A percentile compares a stretch with the other conserved stretches of the same genome.
Conservation (phyloP, 331 rosid species). For the Cucumis variabilis region DNA sequence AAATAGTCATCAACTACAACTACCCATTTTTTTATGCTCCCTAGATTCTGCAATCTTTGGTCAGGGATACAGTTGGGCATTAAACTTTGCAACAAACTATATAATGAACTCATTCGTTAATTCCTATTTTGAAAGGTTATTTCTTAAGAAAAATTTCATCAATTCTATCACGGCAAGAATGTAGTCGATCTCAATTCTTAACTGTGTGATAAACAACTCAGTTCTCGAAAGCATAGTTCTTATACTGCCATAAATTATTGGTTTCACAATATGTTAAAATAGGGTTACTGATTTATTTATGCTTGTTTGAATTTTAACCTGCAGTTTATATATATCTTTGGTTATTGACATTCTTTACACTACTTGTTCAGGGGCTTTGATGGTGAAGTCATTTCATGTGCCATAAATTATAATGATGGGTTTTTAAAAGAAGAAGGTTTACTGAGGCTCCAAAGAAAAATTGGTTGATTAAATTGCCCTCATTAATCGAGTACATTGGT, state of each 20-base stretch:
- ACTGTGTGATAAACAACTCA: slow-evolving; percentile 3
- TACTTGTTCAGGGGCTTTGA: slow-evolving; percentile 69
- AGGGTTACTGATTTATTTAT: neutral
- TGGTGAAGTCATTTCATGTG: slow-evolving; percentile 93
- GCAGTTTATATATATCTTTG: neutral
- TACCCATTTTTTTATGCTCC: neutral
- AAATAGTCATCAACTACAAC: no score
- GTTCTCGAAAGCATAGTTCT: neutral
- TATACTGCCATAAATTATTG: neutral
- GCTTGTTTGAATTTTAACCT: neutral
- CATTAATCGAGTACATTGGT: slow-evolving; percentile 64
- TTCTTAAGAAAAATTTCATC: neutral
- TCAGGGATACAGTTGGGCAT: neutral
- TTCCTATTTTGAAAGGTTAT: neutral
- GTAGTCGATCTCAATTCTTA: neutral
- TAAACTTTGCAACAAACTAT: neutral
- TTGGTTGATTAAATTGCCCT: slow-evolving; percentile 76
- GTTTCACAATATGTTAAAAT: neutral
- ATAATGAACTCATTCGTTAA: neutral
- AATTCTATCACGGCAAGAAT: neutral
- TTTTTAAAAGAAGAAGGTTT: slow-evolving; percentile 78
- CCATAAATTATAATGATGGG: slow-evolving; percentile 94
- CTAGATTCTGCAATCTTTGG: neutral
- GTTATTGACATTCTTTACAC: slow-evolving; percentile 7
- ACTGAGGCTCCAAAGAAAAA: slow-evolving; percentile 84